phyloP scores from a whole-genome alignment of 345 rosid species.

The Microcos paniculata region DNA sequence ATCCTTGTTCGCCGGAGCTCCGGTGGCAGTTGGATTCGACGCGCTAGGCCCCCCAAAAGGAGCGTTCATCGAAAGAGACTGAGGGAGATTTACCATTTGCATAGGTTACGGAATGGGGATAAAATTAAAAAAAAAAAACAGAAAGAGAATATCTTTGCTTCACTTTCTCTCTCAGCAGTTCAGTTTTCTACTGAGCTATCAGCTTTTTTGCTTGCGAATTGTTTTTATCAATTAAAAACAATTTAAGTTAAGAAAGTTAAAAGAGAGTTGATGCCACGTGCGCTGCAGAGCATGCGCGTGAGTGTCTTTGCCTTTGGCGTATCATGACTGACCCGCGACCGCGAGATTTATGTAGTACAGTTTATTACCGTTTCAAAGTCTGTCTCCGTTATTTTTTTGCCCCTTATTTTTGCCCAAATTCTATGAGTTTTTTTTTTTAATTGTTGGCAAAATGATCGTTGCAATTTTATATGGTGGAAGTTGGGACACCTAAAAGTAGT shows the following conservation, averaged over 20 bases:
- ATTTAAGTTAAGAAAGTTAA: too few species aligned
- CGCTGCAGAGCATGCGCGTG: neutral
- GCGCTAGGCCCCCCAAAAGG: constrained; percentile 52
- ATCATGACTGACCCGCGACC: too few species aligned
- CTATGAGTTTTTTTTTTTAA: too few species aligned
- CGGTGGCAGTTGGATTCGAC: constrained; percentile 23
- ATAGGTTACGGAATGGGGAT: neutral
- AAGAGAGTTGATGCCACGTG: neutral
- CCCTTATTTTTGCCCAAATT: too few species aligned
- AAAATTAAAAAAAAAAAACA: neutral
- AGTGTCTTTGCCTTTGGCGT: neutral
- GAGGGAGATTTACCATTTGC: constrained; percentile 70
- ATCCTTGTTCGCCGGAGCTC: constrained; percentile 67
- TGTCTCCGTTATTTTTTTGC: too few species aligned
- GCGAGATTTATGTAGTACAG: neutral
- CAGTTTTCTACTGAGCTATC: neutral
- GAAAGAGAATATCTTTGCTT: neutral
- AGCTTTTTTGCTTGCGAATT: too few species aligned
- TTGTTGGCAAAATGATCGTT: too few species aligned
- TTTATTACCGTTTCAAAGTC: too few species aligned
- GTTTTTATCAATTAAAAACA: too few species aligned
- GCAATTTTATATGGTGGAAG: too few species aligned
- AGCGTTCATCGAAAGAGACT: constrained; percentile 61
- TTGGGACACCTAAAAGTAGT: too few species aligned
- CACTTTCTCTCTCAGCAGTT: neutral